Evolutionary conservation across 2,329 filamentous ascomycete species (phyloP).

Genomic region (Macrophomina tecta): DNA sequence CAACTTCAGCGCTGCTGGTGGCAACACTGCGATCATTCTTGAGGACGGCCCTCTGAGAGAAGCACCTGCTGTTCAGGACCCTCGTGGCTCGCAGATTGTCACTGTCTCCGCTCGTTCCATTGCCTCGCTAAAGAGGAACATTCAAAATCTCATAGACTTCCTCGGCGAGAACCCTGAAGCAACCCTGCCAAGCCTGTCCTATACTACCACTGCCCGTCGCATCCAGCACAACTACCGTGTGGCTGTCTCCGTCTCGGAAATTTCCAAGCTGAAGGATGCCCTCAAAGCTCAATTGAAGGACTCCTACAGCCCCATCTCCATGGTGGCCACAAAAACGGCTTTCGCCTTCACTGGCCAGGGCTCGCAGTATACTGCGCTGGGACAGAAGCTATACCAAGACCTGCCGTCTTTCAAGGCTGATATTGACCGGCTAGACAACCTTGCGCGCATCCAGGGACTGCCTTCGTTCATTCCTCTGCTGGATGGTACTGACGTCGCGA

Average conservation of each 20-base stretch:
- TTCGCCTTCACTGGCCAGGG: constrained; percentile 61
- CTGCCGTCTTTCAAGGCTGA: constrained; percentile 55
- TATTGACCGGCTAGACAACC: constrained; percentile 56
- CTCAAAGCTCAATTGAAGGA: constrained; percentile 57
- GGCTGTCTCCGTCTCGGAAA: constrained; percentile 54
- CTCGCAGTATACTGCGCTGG: constrained; percentile 59
- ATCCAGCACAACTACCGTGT: constrained; percentile 61
- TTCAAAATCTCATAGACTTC: constrained; percentile 54
- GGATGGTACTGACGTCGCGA: constrained; percentile 55
- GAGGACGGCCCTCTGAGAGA: constrained; percentile 56
- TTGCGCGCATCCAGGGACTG: constrained; percentile 53
- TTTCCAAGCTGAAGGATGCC: constrained; percentile 53
- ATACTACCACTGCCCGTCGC: constrained; percentile 59
- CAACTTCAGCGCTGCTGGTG: constrained; percentile 61
- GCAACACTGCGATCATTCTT: constrained; percentile 60
- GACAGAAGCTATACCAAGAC: constrained; percentile 57
- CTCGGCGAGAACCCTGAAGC: constrained; percentile 53
- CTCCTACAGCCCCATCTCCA: constrained; percentile 58
- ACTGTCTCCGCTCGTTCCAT: constrained; percentile 59
- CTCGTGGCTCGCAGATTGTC: constrained; percentile 54
- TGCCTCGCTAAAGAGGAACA: constrained; percentile 58
- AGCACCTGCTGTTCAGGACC: constrained; percentile 50
- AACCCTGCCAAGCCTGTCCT: constrained; percentile 55
- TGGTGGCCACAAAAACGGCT: constrained; percentile 57
- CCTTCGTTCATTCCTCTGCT: constrained; percentile 58